Evolutionary conservation across 2,329 filamentous ascomycete genomes (phyloP), one percentile per base, ranked within the genome.

Genomic region (Alternaria sp.): DNA sequence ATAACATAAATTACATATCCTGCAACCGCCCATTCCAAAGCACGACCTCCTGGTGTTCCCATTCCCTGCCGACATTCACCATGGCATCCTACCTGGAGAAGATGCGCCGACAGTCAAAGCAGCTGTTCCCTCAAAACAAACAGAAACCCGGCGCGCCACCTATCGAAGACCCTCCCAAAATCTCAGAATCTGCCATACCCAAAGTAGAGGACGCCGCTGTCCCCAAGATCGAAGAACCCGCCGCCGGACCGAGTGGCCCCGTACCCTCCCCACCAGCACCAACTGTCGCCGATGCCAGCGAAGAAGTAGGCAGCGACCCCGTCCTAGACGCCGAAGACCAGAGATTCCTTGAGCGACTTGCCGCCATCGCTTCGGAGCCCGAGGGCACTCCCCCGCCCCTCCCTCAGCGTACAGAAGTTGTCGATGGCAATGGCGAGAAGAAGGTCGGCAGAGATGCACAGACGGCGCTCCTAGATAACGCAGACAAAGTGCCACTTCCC

Each of bases 311-410:
- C 38, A 64, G 68, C 18, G 74, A 75, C 69, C 72, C 82, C 6
- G 82, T 89, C 3, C 73, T 89, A n/a, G 86, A 85, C 18, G 82
- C 85, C n/a, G 86, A 88, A 68, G 87, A 89, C 63, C 85, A 89
- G 66, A 79, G 82, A 54, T 89, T 88, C 66, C 75, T 89, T 34
- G 79, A 82, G 55, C 78, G 79, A 34, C 82, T 88, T 32, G 83
- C 83, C 3, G 80, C 82, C 8, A 80, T 83, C 36, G 78, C 80
- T 18, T 73, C 77, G 50, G 77, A 79, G 61, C 75, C 75, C 11
- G 77, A 79, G 62, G 71, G 75, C 36, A 69, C 78, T 4, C 78
- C 80, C 2, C 80, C 81, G n/a, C 79, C 80, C 12, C 74, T 82
- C 8, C 81, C 81, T 9, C 53, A 60, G 30, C 78, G 76, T 5